These are phyloP conservation scores for Salix viminalis DNA, from an alignment of 345 rosid species.

Conservation along the genomic window DNA sequence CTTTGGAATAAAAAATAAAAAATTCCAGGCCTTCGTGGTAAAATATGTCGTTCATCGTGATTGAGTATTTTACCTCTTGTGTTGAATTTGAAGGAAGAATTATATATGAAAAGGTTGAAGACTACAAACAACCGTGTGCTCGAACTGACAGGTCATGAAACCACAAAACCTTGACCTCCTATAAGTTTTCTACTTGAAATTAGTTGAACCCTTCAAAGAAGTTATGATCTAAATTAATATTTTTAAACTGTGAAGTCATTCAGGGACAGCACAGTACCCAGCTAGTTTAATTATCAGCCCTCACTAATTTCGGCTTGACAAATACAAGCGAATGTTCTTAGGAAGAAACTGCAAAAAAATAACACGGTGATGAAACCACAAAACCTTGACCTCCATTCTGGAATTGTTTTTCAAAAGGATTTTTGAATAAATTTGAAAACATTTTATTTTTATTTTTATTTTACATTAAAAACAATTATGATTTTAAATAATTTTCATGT, in stretches of 20 bases:
- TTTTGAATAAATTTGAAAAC: no score
- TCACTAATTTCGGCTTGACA: background rate
- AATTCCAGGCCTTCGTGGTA: background rate
- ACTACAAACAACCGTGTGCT: background rate
- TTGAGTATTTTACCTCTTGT: conserved; percentile 2
- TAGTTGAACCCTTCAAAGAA: conserved; percentile 21
- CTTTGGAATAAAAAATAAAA: no score
- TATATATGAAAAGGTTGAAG: background rate
- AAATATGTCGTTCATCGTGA: background rate
- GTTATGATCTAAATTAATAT: background rate
- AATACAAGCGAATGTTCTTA: background rate
- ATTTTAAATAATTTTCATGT: no score
- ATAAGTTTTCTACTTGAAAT: background rate
- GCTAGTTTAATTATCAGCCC: no score
- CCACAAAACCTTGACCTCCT: background rate
- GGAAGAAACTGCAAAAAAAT: background rate
- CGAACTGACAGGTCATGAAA: background rate
- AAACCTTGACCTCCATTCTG: no score
- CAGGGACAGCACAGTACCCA: background rate
- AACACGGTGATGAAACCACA: background rate
- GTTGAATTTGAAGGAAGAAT: background rate
- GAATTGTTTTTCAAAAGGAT: no score
- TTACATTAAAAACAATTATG: no score
- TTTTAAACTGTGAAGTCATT: background rate
- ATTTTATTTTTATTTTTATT: no score